Conservation (phyloP, 345 rosid genomes). For the Viola odorata region DNA sequence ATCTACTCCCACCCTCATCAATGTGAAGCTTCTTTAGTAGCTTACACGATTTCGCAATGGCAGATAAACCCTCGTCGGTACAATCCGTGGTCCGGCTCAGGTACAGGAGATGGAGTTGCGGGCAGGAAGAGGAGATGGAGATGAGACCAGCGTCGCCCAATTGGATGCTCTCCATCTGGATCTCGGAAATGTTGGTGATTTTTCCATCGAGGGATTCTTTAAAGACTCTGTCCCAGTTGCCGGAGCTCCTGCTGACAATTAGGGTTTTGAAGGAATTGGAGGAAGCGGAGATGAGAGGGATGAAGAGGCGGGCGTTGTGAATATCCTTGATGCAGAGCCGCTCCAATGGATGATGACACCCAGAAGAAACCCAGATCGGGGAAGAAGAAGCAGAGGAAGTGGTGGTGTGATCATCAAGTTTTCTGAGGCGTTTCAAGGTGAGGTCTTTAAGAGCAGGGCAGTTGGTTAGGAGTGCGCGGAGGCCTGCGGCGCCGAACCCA, state of each 20-base stretch:
- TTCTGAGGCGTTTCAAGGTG: conserved; percentile 40
- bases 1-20: conserved; percentile 36
- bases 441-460: conserved; percentile 37
- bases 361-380: too few relatives aligned
- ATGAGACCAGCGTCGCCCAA: conserved; percentile 35
- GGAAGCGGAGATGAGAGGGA: conserved; percentile 25
- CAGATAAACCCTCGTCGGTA: conserved; percentile 33
- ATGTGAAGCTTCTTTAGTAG: conserved; percentile 36
- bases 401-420: conserved; percentile 33
- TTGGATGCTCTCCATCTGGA: conserved; percentile 41
- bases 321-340: conserved; percentile 36
- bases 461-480: conserved; percentile 29
- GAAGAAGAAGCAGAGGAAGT: conserved; percentile 11
- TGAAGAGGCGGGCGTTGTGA: conserved; percentile 36
- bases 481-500: conserved; percentile 28
- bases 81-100: conserved; percentile 37
- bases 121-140: conserved; percentile 31
- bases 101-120: conserved; percentile 28
- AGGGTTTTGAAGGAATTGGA: conserved; percentile 21
- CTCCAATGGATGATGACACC: background rate
- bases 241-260: conserved; percentile 42
- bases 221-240: conserved; percentile 39
- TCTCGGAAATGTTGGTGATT: conserved; percentile 28
- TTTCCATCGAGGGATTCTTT: conserved; percentile 13
- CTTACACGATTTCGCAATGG: conserved; percentile 34